Evolutionary conservation across 2,329 filamentous ascomycete genomes (phyloP).

Genomic region (Herpotrichia juniperi): DNA sequence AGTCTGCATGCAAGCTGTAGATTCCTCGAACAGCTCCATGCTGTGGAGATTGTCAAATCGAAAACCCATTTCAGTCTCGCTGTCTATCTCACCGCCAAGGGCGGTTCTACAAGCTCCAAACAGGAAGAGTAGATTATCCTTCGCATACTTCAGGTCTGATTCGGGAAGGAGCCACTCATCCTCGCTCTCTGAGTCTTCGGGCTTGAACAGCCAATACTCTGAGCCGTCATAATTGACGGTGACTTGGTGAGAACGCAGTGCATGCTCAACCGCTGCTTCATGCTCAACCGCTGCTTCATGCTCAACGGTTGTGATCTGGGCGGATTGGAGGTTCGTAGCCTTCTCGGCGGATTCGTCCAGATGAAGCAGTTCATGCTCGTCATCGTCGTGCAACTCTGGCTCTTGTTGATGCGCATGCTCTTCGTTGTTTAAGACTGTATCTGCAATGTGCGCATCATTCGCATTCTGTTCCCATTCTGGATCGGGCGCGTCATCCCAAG

Average conservation of each 20-base stretch:
- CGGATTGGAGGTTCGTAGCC: background rate
- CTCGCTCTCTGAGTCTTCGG: conserved; percentile 25
- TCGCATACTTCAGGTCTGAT: conserved; percentile 29
- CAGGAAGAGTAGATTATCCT: conserved; percentile 55
- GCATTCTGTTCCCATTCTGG: background rate
- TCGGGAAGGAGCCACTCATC: conserved; percentile 40
- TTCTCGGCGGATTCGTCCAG: conserved; percentile 2
- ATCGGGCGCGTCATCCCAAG: background rate
- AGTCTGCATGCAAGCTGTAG: conserved; percentile 35
- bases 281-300: conserved; percentile 1
- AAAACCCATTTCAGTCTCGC: conserved; percentile 57
- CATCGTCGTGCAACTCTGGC: background rate
- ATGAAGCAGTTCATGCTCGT: background rate
- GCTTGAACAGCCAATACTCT: conserved; percentile 31
- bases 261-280: conserved; percentile 13
- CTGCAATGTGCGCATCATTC: background rate
- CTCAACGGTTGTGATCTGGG: too few relatives aligned
- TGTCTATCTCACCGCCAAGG: conserved; percentile 60
- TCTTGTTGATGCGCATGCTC: background rate
- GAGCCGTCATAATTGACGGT: conserved; percentile 36
- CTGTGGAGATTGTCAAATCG: conserved; percentile 47
- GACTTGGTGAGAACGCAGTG: conserved; percentile 22
- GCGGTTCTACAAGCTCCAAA: conserved; percentile 62
- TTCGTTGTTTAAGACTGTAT: background rate
- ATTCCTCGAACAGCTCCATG: conserved; percentile 39